phyloP scores from a whole-genome alignment of 1,284 basidiomycete genomes.

The Leccinum angustisporum region DNA sequence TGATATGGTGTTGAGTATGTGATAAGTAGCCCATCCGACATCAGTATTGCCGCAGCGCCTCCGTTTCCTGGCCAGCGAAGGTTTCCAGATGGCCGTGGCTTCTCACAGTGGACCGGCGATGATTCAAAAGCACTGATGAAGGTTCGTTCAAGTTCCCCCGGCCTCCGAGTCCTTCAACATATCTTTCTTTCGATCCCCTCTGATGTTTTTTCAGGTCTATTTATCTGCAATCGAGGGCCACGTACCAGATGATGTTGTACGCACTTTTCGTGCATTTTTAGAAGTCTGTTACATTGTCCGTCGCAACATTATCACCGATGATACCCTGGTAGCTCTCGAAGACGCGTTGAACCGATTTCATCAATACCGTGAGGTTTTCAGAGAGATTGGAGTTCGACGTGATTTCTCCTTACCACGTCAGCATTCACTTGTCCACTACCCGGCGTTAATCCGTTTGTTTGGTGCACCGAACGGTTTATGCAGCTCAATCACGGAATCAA shows the following conservation, averaged over 20 bases:
- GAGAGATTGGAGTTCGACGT: not conserved
- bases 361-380: not conserved
- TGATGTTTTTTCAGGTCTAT: conserved; percentile 1
- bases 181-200: not conserved
- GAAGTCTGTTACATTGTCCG: conserved; percentile 14
- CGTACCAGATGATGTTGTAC: conserved; percentile 7
- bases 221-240: not conserved
- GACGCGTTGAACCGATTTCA: not conserved
- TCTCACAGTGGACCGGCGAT: conserved; percentile 18
- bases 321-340: not conserved
- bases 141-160: not conserved
- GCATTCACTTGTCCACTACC: not conserved
- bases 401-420: not conserved
- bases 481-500: not conserved
- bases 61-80: conserved; percentile 12
- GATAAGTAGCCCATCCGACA: not conserved
- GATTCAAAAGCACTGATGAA: conserved; percentile 22
- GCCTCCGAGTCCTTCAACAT: not conserved
- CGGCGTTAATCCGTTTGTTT: not conserved
- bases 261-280: conserved; percentile 8
- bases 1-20: not conserved
- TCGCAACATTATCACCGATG: not conserved
- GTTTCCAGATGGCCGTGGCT: conserved; percentile 15
- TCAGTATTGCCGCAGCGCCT: conserved; percentile 6
- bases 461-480: not conserved